Conservation (phyloP, 169 alveolate species). For the Perkinsus chesapeaki region DNA sequence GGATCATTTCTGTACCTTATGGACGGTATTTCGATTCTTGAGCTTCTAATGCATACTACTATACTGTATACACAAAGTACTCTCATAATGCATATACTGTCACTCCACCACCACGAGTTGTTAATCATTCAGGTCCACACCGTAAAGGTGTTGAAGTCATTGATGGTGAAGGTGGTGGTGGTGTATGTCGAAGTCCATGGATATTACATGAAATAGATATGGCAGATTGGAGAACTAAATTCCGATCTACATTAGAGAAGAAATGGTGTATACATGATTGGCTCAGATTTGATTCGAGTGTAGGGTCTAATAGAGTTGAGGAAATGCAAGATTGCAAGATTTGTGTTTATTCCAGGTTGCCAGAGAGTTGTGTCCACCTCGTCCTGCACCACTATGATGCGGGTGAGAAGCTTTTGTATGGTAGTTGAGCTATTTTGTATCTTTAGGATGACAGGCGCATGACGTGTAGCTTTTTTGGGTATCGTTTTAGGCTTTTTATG, state of each 20-base stretch:
- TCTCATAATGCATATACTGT: no score
- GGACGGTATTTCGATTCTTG: no score
- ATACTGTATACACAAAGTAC: no score
- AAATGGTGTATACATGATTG: background rate
- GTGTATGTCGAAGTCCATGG: background rate
- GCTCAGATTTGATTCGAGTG: background rate
- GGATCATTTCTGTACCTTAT: no score
- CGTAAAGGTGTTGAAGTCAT: background rate
- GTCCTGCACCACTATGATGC: background rate
- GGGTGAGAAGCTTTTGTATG: background rate
- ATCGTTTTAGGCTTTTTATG: no score
- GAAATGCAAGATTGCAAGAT: background rate
- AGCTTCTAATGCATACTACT: no score
- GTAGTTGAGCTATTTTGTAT: background rate
- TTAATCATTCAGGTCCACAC: conserved; percentile 1
- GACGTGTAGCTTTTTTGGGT: background rate
- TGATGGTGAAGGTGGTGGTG: background rate
- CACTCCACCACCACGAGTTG: no score
- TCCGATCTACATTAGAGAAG: background rate
- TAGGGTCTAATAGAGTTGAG: background rate
- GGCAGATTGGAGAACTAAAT: background rate
- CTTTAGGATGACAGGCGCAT: background rate
- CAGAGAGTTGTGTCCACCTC: background rate
- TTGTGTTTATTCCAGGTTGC: background rate
- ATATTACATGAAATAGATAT: background rate